Evolutionary conservation across 208 protist species (phyloP).

Genomic region (Trypanosoma lewisi): DNA sequence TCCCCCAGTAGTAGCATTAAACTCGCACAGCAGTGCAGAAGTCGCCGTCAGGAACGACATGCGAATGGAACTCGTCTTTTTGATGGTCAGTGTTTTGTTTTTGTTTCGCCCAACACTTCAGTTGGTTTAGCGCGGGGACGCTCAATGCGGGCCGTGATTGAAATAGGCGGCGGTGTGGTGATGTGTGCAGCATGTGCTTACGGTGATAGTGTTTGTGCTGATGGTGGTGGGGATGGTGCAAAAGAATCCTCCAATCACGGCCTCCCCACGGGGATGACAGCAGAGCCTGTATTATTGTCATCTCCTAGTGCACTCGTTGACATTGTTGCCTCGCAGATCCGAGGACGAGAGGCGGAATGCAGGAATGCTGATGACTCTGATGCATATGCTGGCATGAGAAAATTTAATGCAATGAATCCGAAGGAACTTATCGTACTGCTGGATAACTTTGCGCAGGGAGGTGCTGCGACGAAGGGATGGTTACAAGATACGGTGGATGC

Average conservation of each 20-base stretch:
- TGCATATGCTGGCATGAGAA: not conserved
- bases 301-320: slow-evolving; percentile 11
- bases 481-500: not conserved
- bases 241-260: not conserved
- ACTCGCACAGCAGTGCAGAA: slow-evolving; percentile 35
- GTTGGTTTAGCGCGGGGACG: slow-evolving; percentile 3
- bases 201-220: too few species aligned
- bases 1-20: slow-evolving; percentile 15
- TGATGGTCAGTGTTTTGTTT: slow-evolving; percentile 24
- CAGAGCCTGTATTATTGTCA: not conserved
- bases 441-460: not conserved
- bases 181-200: not conserved
- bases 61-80: slow-evolving; percentile 24
- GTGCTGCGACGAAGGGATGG: not conserved
- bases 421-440: slow-evolving; percentile 12
- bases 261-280: not conserved
- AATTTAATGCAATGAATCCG: not conserved
- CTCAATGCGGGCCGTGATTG: slow-evolving; percentile 22
- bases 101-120: slow-evolving; percentile 16
- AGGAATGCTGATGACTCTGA: not conserved
- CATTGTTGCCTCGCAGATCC: slow-evolving; percentile 5
- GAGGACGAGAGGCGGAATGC: not conserved
- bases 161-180: slow-evolving; percentile 19
- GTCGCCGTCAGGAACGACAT: slow-evolving; percentile 23
- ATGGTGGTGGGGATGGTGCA: too few species aligned